Base-by-base conservation (phyloP, 495 filamentous ascomycete species). In the Daldinia decipiens region DNA sequence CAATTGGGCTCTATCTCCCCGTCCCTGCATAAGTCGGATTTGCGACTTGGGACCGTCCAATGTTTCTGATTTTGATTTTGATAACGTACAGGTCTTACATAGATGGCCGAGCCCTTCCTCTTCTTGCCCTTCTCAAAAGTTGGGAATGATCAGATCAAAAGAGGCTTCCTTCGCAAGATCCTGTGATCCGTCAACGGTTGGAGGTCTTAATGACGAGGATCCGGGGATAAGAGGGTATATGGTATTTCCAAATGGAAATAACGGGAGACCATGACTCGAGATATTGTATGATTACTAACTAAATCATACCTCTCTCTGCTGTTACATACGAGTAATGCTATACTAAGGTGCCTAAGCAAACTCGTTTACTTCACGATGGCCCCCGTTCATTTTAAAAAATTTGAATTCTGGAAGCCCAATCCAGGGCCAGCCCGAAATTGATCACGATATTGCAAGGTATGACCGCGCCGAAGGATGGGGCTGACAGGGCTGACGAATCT, bases 21-120 rank as follows among this genome's bases (percentile, higher is more conserved):
- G 70, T 68, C 61, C 70, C 70, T 73, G 70, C 70, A 73, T 73
- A 73, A 73, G 65, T 55, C 51, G 62, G 70, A 73, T 68, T 68
- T 38, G 51, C 61, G 51, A 65, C 50, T 73, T 73, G 70, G 70
- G 65, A 68, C 61, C 70, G 61, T 73, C 65, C 65, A 68, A 73
- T 73, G 70, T 73, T 73, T 73, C 70, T 52, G 70, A 73, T 73
- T 73, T 73, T 68, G 70, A 57, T 72, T 57, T 61, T 19, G 54
- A 64, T 68, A 71, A 67, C 58, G 62, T 67, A 63, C 63, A 71
- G 38, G 58, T 52, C 64, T 26, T 31, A 29, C 47, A 65, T 45
- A 29, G 54, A 65, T 45, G 60, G 50, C 50, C 47, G 40, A 21
- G 58, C 51, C 50, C 54, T 72, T 58, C 69, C 62, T 52, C 52